These are phyloP conservation scores for Vanderwaltozyma yarrowii DNA, from an alignment of 805 yeast species.

Conservation along the genomic window DNA sequence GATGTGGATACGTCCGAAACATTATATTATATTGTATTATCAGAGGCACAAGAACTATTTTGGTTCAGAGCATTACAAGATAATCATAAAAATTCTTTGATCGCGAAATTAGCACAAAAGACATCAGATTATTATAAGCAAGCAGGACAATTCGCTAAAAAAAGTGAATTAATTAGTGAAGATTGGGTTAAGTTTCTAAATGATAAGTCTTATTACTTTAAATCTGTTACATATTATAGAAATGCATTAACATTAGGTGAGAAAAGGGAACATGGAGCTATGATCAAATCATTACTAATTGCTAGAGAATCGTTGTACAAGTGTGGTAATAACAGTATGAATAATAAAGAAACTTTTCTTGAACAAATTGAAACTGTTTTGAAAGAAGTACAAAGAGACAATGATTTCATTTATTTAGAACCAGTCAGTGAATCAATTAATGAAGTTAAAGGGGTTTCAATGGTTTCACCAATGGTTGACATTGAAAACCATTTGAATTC, in stretches of 20 bases:
- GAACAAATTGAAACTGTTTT: slow-evolving; percentile 36
- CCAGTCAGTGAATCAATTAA: slow-evolving; percentile 45
- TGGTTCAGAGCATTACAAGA: slow-evolving; percentile 57
- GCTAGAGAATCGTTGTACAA: slow-evolving; percentile 12
- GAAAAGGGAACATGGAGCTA: slow-evolving; percentile 52
- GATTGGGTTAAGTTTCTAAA: slow-evolving; percentile 58
- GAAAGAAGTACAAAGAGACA: slow-evolving; percentile 59
- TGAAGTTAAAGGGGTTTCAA: slow-evolving; percentile 37
- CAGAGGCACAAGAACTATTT: slow-evolving; percentile 80
- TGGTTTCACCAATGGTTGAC: slow-evolving; percentile 41
- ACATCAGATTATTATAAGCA: slow-evolving; percentile 45
- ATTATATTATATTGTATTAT: slow-evolving; percentile 47
- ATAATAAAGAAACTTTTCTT: slow-evolving; percentile 31
- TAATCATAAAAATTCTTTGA: slow-evolving; percentile 42
- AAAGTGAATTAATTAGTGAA: slow-evolving; percentile 41
- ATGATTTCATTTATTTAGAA: slow-evolving; percentile 68
- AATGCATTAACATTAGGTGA: slow-evolving; percentile 34
- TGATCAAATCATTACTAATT: slow-evolving; percentile 39
- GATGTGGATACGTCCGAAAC: slow-evolving; percentile 41
- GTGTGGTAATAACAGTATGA: not conserved
- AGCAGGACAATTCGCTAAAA: slow-evolving; percentile 35
- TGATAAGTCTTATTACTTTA: slow-evolving; percentile 55
- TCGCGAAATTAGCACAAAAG: slow-evolving; percentile 57
- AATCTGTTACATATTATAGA: slow-evolving; percentile 61
- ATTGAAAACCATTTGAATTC: slow-evolving; percentile 20